Evolutionary conservation across 306 rosid genomes (phyloP), one percentile per base, ranked within the genome.

Genomic region (Gastrolobium villosum): DNA sequence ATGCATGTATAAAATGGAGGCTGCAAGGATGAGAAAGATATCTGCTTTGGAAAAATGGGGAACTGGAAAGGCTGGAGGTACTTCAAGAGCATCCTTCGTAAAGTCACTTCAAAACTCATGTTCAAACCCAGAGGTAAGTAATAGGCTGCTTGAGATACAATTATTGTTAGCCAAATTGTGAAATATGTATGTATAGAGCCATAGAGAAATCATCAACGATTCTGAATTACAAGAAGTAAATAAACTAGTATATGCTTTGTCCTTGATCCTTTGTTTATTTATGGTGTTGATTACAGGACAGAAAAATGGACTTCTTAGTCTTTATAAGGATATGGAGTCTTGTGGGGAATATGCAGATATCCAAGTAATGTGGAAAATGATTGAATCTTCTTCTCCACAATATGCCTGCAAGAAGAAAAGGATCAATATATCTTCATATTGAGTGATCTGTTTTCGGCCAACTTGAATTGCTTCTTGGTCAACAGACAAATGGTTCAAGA

Each of bases 341-440:
- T 88, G 89, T 60, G 87, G 94, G 3, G 99, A 92, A 77, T 91
- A 91, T 80, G 84, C 41, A 83, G 99, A 94, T 81, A 92, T 92
- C 62, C 85, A 75, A 78, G 93, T 92, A 53, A 94, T 94, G 99
- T 94, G 97, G 98, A 86, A 86, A 86, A 92, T 95, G 68, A 81
- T 95, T 74, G 97, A 95, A 49, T 89, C 94, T 78, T 88, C 87
- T 69, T 76, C 82, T 72, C 60, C 89, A 70, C 89, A 76, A 65
- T 59, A 57, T 60, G 76, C 59, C 35, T 52, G 56, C 62, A 76
- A 35, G 72, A 84, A 44, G 65, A 74, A 49, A 30, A 75, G 55
- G 36, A 76, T 39, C 39, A 81, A 63, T 14, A 73, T 74, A 13
- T 73, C 84, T 68, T 70, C 86, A 5, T 55, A 59, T 48, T 83